Evolutionary conservation across 495 filamentous ascomycete species (phyloP).

Genomic region (Hyphodiscus hymeniophilus): DNA sequence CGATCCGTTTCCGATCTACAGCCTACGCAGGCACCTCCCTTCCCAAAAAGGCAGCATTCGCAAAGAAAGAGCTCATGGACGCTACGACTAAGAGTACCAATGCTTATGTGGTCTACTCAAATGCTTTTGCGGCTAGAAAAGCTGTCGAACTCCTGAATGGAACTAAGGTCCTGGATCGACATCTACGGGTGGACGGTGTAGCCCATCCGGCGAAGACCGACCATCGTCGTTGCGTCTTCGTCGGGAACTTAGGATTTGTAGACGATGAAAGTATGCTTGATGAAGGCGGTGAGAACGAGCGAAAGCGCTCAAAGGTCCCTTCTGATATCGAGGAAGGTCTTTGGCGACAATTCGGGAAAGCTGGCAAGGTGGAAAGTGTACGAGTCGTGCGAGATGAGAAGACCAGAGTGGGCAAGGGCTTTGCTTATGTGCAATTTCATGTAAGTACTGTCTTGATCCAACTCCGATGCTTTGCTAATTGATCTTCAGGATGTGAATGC

Average conservation of each 20-base stretch:
- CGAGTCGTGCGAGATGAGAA: slow-evolving; percentile 83
- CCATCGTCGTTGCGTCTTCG: slow-evolving; percentile 85
- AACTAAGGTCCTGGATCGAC: slow-evolving; percentile 72
- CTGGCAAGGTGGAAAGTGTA: slow-evolving; percentile 83
- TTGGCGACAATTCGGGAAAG: slow-evolving; percentile 77
- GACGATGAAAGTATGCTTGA: slow-evolving; percentile 66
- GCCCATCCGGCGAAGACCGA: slow-evolving; percentile 80
- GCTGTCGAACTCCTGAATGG: slow-evolving; percentile 77
- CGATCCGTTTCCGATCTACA: slow-evolving; percentile 87
- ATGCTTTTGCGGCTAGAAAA: slow-evolving; percentile 60
- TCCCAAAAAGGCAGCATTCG: slow-evolving; percentile 86
- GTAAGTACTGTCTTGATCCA: slow-evolving; percentile 28
- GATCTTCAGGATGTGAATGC: slow-evolving; percentile 59
- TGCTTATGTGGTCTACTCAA: slow-evolving; percentile 84
- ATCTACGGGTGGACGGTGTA: slow-evolving; percentile 82
- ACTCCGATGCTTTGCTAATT: slow-evolving; percentile 8
- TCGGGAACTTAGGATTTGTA: slow-evolving; percentile 93
- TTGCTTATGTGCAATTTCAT: slow-evolving; percentile 95
- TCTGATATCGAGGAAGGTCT: slow-evolving; percentile 92
- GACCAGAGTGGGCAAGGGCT: slow-evolving; percentile 91
- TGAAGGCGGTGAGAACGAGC: slow-evolving; percentile 56
- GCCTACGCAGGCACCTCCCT: slow-evolving; percentile 67
- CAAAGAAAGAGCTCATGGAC: slow-evolving; percentile 71
- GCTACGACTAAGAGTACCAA: slow-evolving; percentile 89
- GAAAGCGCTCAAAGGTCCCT: slow-evolving; percentile 55